Conservation (phyloP, 169 alveolate genomes). For the Pseudocohnilembus persalinus region DNA sequence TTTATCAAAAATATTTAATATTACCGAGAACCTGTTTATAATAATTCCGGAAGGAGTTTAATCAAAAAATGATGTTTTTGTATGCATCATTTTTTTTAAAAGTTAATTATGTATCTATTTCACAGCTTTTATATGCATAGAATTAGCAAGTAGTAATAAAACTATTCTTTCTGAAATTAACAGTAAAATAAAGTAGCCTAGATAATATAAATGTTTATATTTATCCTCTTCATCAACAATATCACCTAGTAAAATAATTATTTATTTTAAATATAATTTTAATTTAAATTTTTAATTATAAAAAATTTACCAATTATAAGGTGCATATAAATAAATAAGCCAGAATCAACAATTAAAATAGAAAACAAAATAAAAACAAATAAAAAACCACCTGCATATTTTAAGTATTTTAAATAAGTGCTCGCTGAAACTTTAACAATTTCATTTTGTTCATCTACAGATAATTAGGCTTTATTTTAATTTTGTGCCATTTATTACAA, state of each 20-base stretch:
- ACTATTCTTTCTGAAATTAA: no score
- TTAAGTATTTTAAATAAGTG: no score
- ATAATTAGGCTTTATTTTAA: no score
- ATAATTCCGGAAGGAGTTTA: conserved; percentile 76
- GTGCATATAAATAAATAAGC: no score
- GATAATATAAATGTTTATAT: background rate
- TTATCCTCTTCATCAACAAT: background rate
- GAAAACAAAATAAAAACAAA: no score
- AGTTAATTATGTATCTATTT: background rate
- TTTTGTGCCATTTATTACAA: background rate
- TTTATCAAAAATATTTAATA: background rate
- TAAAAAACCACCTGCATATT: no score
- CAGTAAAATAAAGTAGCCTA: background rate
- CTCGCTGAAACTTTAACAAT: no score
- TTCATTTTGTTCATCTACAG: background rate
- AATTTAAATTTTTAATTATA: no score
- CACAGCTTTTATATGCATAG: background rate
- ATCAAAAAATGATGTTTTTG: conserved; percentile 51
- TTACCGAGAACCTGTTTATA: conserved; percentile 56
- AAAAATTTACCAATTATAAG: no score
- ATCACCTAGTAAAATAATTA: background rate
- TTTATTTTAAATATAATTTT: no score
- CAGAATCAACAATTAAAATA: no score
- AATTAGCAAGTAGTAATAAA: no score
- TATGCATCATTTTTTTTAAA: background rate